Conservation (phyloP, 2,329 filamentous ascomycete species). For the Cytospora paraplurivora region DNA sequence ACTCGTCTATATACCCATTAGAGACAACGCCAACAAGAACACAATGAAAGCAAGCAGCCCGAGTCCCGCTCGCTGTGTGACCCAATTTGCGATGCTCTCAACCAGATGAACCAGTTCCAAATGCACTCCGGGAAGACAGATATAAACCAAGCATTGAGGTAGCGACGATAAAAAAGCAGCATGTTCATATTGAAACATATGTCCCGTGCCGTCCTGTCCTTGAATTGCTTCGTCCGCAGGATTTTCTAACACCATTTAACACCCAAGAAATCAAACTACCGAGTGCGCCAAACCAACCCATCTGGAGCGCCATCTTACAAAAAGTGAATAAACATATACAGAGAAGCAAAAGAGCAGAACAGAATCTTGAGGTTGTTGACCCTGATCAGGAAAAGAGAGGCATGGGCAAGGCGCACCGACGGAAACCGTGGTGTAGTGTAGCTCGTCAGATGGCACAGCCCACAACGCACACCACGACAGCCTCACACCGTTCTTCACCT, state of each 20-base stretch:
- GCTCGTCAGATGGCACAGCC: not conserved
- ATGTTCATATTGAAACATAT: not conserved
- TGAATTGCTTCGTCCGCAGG: conserved; percentile 2
- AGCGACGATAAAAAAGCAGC: not conserved
- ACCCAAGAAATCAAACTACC: not conserved
- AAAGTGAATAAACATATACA: not conserved
- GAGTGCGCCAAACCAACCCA: not conserved
- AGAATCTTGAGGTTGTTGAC: not conserved
- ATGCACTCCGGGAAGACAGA: not conserved
- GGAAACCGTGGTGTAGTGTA: not conserved
- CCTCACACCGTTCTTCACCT: not conserved
- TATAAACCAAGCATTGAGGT: not conserved
- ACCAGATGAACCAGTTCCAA: not conserved
- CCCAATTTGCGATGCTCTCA: not conserved
- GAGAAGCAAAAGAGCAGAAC: not conserved
- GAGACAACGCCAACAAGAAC: not conserved
- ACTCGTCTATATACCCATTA: not conserved
- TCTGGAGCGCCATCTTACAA: not conserved
- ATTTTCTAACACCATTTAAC: not conserved
- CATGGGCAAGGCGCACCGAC: not conserved
- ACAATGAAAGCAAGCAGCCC: not conserved
- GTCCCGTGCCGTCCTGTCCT: not conserved
- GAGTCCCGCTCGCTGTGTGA: not conserved
- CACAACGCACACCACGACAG: not conserved
- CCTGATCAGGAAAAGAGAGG: not conserved